These are phyloP conservation scores for Talinum fruticosum DNA, from an alignment of 148 eudicot genomes.

Conservation along the genomic window DNA sequence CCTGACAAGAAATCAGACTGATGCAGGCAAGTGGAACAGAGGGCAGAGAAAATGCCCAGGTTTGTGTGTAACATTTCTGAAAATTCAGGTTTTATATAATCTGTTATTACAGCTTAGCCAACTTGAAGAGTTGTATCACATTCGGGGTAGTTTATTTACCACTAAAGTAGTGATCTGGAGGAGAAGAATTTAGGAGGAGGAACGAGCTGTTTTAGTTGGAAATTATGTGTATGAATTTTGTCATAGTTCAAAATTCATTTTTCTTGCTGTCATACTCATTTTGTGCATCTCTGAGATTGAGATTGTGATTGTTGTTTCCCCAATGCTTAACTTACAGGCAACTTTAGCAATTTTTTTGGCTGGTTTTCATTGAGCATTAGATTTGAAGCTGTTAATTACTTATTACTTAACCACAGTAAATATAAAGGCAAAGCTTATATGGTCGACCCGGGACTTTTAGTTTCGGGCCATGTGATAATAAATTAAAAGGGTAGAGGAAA, in stretches of 20 bases:
- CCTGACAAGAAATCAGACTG: constrained; percentile 66
- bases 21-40: constrained; percentile 4
- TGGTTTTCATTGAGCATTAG: no score
- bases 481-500: no score
- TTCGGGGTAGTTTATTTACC: constrained; percentile 3
- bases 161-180: constrained; percentile 5
- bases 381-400: no score
- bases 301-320: no score
- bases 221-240: constrained; percentile 25
- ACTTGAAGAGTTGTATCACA: constrained; percentile 15
- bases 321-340: background rate
- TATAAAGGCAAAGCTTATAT: no score
- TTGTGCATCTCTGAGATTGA: background rate
- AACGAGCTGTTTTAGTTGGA: background rate
- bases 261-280: background rate
- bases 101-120: constrained; percentile 5
- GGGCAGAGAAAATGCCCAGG: background rate
- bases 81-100: background rate
- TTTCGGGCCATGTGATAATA: no score
- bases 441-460: no score
- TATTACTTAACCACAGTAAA: no score
- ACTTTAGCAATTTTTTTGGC: background rate
- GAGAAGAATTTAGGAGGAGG: constrained; percentile 9
- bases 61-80: constrained; percentile 11
- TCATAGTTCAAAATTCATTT: background rate